Percentiles rank a stretch among this genome's conserved stretches.
phyloP scores from a whole-genome alignment of 139 green algal genomes.

The Volvox reticuliferus region DNA sequence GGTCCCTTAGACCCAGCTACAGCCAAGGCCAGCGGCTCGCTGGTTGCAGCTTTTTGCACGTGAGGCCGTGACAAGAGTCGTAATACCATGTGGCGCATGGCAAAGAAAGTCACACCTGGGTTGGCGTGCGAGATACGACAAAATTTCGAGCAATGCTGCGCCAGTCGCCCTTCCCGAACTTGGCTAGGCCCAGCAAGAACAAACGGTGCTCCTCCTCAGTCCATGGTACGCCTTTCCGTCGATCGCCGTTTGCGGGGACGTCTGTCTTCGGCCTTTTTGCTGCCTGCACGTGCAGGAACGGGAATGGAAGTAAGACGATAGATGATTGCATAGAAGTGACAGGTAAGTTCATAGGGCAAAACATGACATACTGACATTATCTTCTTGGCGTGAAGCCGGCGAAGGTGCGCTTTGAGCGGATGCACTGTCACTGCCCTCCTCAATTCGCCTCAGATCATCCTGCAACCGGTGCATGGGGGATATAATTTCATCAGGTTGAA shows the following conservation, averaged over 20 bases:
- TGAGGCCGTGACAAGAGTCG: too few relatives aligned
- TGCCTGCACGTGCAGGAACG: not conserved
- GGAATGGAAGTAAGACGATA: not conserved
- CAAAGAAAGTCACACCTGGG: conserved; percentile 66
- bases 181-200: conserved; percentile 92
- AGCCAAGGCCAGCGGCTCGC: too few relatives aligned
- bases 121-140: conserved; percentile 94
- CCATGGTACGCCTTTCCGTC: conserved; percentile 95
- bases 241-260: conserved; percentile 43
- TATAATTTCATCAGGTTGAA: too few relatives aligned
- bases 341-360: not conserved
- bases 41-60: too few relatives aligned
- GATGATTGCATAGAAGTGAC: not conserved
- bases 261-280: conserved; percentile 51
- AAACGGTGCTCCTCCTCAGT: conserved; percentile 95
- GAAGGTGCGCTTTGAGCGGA: not conserved
- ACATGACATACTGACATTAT: not conserved
- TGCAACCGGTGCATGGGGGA: not conserved
- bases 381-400: not conserved
- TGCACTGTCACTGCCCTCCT: conserved; percentile 16
- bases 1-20: too few relatives aligned
- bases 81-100: too few relatives aligned
- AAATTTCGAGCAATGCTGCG: conserved; percentile 93
- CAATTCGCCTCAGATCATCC: conserved; percentile 41
- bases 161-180: conserved; percentile 98